A percentile compares a stretch with the other conserved stretches of the same genome.
Conservation (phyloP, 2,329 filamentous ascomycete species). For the Microcyclospora pomicola region DNA sequence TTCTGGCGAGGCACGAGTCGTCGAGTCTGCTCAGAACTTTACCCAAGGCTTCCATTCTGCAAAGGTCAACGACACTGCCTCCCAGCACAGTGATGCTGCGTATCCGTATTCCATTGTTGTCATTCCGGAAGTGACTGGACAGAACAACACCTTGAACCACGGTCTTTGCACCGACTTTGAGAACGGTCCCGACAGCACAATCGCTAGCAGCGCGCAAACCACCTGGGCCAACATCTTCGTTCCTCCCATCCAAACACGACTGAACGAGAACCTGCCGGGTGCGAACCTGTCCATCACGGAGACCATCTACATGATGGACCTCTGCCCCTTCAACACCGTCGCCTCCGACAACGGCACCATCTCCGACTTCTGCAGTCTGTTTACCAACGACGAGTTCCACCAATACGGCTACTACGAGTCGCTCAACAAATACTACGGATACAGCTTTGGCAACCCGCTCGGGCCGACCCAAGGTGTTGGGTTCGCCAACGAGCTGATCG, state of each 20-base stretch:
- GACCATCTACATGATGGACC: constrained; percentile 65
- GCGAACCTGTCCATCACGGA: constrained; percentile 50
- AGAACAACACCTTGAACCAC: constrained; percentile 75
- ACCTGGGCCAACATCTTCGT: constrained; percentile 52
- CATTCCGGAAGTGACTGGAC: constrained; percentile 50
- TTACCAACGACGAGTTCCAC: constrained; percentile 64
- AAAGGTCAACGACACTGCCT: constrained; percentile 30
- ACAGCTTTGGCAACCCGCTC: constrained; percentile 60
- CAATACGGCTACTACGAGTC: constrained; percentile 70
- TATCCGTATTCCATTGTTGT: constrained; percentile 47
- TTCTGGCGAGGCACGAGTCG: constrained; percentile 54
- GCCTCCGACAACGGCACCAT: constrained; percentile 41
- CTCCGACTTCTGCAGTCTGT: constrained; percentile 64
- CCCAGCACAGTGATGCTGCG: constrained; percentile 25
- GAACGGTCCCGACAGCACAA: constrained; percentile 35
- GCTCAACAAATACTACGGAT: constrained; percentile 75
- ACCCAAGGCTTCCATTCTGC: constrained; percentile 56
- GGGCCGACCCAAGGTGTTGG: constrained; percentile 78
- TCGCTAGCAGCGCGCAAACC: constrained; percentile 38
- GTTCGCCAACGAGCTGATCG: constrained; percentile 75
- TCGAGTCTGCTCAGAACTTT: constrained; percentile 64
- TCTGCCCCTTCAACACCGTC: constrained; percentile 78
- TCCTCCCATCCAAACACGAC: constrained; percentile 50
- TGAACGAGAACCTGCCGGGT: constrained; percentile 56
- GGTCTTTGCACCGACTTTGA: constrained; percentile 60